Percentiles rank a stretch among this genome's conserved stretches.
Evolutionary conservation across 163 green algal species (phyloP).

Genomic region (Picocystis sp.): DNA sequence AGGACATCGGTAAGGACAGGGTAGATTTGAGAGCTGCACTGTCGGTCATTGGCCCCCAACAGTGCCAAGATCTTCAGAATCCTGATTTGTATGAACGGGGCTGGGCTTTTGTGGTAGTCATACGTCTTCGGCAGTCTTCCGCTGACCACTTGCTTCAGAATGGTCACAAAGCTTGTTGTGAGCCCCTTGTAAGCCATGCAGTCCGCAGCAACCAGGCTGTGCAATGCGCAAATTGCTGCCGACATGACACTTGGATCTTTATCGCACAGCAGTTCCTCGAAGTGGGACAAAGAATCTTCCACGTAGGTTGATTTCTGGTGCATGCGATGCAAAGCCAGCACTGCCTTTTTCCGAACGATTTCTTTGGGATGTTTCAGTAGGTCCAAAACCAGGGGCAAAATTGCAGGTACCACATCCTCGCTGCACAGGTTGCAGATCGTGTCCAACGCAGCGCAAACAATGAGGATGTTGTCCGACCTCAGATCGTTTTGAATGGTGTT

Average conservation of each 20-base stretch:
- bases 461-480: constrained; percentile 79
- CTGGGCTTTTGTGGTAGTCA: constrained; percentile 84
- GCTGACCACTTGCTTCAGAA: constrained; percentile 87
- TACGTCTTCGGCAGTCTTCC: constrained; percentile 73
- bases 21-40: constrained; percentile 65
- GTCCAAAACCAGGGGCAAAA: constrained; percentile 58
- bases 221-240: constrained; percentile 71
- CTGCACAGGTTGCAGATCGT: constrained; percentile 60
- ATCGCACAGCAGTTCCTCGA: constrained; percentile 54
- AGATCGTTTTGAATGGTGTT: constrained; percentile 88
- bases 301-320: constrained; percentile 21
- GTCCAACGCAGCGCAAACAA: constrained; percentile 64
- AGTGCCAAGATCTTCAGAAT: constrained; percentile 49
- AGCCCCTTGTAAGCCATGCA: constrained; percentile 61
- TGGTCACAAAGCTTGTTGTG: constrained; percentile 70
- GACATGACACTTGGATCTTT: constrained; percentile 89
- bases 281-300: constrained; percentile 23
- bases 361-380: constrained; percentile 62
- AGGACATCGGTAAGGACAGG: constrained; percentile 46
- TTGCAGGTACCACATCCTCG: constrained; percentile 71
- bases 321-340: constrained; percentile 81
- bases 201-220: constrained; percentile 46
- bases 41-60: constrained; percentile 57
- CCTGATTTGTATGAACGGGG: constrained; percentile 86
- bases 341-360: constrained; percentile 83